Evolutionary conservation across 2,329 filamentous ascomycete genomes (phyloP).

Genomic region (Ophiognomonia clavigignenti-juglandacearum): DNA sequence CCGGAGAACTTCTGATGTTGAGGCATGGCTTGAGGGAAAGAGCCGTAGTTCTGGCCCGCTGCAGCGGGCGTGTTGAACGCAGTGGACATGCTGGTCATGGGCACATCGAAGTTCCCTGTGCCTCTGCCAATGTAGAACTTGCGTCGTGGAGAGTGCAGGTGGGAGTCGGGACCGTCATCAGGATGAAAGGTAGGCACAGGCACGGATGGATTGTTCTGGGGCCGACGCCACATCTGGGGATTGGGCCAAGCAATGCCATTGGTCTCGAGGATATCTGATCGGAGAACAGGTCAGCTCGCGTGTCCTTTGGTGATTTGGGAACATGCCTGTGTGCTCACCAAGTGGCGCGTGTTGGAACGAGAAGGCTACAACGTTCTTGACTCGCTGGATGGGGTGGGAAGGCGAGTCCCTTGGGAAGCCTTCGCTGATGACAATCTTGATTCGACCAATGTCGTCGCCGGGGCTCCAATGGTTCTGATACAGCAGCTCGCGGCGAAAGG

Average conservation of each 20-base stretch:
- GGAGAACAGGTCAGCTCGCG: neutral
- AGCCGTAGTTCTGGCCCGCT: neutral
- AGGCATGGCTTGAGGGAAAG: neutral
- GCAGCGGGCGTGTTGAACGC: neutral
- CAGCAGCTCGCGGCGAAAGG: constrained; percentile 65
- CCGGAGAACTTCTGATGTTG: constrained; percentile 6
- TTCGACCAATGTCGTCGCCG: constrained; percentile 65
- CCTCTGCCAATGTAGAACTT: constrained; percentile 19
- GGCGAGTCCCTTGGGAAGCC: constrained; percentile 55
- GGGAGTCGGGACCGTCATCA: constrained; percentile 47
- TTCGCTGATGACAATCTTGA: constrained; percentile 73
- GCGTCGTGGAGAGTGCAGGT: constrained; percentile 58
- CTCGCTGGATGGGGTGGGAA: constrained; percentile 54
- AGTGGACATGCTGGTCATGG: neutral
- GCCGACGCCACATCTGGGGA: constrained; percentile 59
- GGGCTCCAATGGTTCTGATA: constrained; percentile 68
- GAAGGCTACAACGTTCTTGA: constrained; percentile 72
- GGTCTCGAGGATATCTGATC: constrained; percentile 64
- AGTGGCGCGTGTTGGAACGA: constrained; percentile 82
- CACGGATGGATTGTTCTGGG: constrained; percentile 36
- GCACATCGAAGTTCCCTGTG: neutral
- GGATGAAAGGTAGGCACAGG: constrained; percentile 34
- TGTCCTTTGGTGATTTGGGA: too few species aligned
- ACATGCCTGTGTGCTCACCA: constrained; percentile 52
- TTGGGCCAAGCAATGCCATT: constrained; percentile 79